A percentile compares a stretch with the other conserved stretches of the same genome.
Evolutionary conservation across 352 stramenopile species (phyloP).

Genomic region (Phytopythium chamaehyphon): DNA sequence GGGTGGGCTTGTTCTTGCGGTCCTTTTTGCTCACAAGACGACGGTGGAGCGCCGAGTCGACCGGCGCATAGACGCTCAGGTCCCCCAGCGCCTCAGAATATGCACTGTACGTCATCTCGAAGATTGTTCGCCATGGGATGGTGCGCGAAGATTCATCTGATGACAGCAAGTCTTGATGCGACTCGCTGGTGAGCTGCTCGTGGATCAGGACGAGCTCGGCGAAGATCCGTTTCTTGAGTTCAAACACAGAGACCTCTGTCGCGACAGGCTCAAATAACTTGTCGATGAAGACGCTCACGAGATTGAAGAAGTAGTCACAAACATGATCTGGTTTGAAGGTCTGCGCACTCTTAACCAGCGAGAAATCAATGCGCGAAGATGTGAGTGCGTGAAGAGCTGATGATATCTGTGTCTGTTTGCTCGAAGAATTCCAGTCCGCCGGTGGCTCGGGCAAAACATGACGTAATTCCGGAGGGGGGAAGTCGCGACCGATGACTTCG

Average conservation of each 20-base stretch:
- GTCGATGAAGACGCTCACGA: slow-evolving; percentile 54
- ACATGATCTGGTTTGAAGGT: slow-evolving; percentile 23
- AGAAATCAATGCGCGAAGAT: slow-evolving; percentile 16
- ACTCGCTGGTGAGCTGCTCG: slow-evolving; percentile 10
- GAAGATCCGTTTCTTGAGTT: slow-evolving; percentile 66
- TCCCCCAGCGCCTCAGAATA: slow-evolving; percentile 59
- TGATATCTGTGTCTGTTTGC: slow-evolving; percentile 22
- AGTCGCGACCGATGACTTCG: slow-evolving; percentile 22
- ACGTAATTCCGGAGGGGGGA: slow-evolving; percentile 42
- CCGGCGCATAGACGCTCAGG: slow-evolving; percentile 39
- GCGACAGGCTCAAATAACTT: slow-evolving; percentile 32
- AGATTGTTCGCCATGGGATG: slow-evolving; percentile 54
- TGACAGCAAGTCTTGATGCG: neutral
- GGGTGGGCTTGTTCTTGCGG: neutral
- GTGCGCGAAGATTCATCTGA: slow-evolving; percentile 11
- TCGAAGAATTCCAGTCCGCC: slow-evolving; percentile 31
- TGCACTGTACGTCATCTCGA: slow-evolving; percentile 51
- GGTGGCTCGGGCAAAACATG: slow-evolving; percentile 21
- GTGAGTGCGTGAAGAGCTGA: slow-evolving; percentile 29
- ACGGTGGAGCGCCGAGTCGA: slow-evolving; percentile 15
- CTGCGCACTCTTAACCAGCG: slow-evolving; percentile 3
- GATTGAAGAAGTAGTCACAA: slow-evolving; percentile 55
- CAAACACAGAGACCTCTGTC: slow-evolving; percentile 37
- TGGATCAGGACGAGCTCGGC: slow-evolving; percentile 47
- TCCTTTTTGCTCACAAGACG: neutral